Percentiles rank a stretch among this genome's conserved stretches.
These are phyloP conservation scores for Zymoseptoria ardabiliae DNA, from an alignment of 2,329 filamentous ascomycete genomes.

Conservation along the genomic window DNA sequence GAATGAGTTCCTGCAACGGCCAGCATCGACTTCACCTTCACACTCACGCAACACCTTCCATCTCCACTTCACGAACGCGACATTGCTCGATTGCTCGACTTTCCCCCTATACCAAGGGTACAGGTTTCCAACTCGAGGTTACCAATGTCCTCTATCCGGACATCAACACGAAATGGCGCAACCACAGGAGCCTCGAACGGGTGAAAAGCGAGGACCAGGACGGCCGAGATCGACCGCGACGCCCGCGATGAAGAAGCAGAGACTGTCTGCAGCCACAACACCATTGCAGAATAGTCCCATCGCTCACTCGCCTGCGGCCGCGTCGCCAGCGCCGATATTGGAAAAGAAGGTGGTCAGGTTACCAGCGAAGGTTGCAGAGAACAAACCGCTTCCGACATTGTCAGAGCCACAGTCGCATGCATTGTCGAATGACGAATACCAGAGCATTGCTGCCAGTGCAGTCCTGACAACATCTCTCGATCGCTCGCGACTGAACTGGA, in stretches of 20 bases:
- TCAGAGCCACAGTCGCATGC: constrained; percentile 58
- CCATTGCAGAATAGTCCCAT: constrained; percentile 7
- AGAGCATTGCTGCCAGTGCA: constrained; percentile 67
- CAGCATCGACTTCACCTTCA: background rate
- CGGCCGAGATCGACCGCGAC: constrained; percentile 15
- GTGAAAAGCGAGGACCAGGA: constrained; percentile 24
- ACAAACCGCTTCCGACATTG: constrained; percentile 64
- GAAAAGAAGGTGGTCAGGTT: constrained; percentile 34
- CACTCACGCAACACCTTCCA: background rate
- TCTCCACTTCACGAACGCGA: background rate
- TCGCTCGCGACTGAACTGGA: constrained; percentile 67
- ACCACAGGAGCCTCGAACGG: constrained; percentile 5
- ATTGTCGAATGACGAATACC: constrained; percentile 59
- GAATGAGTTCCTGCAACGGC: background rate
- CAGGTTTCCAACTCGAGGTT: background rate
- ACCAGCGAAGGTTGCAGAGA: constrained; percentile 56
- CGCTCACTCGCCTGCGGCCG: constrained; percentile 10
- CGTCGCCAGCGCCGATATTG: constrained; percentile 11
- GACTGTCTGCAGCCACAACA: constrained; percentile 10
- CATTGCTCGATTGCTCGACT: background rate
- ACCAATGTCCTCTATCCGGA: background rate
- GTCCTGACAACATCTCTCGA: constrained; percentile 66
- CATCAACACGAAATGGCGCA: constrained; percentile 3
- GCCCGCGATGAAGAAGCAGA: constrained; percentile 22
- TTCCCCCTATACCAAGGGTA: background rate